Conservation (phyloP, 1,284 basidiomycete genomes). For the Cerrena zonata region DNA sequence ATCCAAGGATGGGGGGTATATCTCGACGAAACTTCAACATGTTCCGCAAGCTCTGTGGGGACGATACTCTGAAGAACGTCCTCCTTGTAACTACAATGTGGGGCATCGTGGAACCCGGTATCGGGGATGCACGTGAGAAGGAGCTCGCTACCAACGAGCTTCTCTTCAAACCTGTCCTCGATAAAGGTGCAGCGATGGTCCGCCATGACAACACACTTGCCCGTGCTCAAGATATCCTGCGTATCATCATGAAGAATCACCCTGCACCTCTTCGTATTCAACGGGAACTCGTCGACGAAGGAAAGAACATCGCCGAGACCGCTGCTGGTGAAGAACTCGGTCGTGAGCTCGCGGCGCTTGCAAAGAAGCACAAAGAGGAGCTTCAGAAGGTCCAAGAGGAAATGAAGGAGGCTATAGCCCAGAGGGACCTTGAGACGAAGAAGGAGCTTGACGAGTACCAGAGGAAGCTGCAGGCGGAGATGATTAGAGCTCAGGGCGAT, state of each 20-base stretch:
- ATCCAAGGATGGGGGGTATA: slow-evolving; percentile 43
- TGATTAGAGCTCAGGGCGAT: not conserved
- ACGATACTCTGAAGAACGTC: slow-evolving; percentile 26
- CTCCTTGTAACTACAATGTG: slow-evolving; percentile 25
- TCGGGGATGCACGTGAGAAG: slow-evolving; percentile 13
- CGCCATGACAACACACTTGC: slow-evolving; percentile 15
- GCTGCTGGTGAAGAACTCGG: slow-evolving; percentile 10
- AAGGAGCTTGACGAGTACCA: slow-evolving; percentile 4
- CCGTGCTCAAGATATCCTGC: slow-evolving; percentile 11
- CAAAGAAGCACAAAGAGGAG: slow-evolving; percentile 6
- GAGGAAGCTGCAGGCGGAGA: not conserved
- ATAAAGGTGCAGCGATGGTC: slow-evolving; percentile 17
- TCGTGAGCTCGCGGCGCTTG: slow-evolving; percentile 1
- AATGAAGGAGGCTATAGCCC: not conserved
- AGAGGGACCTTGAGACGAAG: not conserved
- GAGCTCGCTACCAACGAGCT: no score
- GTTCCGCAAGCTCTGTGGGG: no score
- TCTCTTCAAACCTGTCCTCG: slow-evolving; percentile 22
- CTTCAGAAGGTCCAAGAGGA: slow-evolving; percentile 5
- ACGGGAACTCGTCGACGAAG: no score
- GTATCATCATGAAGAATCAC: no score
- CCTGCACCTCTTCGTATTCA: no score
- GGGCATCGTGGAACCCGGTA: slow-evolving; percentile 10
- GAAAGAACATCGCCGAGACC: slow-evolving; percentile 11
- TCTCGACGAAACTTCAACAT: slow-evolving; percentile 44